Evolutionary conservation across 163 green algal genomes (phyloP).

Genomic region (Chlorella variabilis): DNA sequence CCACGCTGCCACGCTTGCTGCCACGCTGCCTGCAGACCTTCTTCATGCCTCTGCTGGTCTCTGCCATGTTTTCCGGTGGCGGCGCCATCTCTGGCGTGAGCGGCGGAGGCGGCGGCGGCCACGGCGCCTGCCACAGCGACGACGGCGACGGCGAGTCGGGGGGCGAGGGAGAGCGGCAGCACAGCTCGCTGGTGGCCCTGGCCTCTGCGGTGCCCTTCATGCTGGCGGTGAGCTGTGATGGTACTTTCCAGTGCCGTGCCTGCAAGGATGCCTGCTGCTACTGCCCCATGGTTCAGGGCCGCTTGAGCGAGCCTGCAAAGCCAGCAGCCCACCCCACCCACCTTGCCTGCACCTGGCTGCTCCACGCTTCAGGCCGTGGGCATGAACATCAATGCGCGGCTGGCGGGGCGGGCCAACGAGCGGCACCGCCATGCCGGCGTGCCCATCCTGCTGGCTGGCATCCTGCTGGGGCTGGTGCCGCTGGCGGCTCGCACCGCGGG

Average conservation of each 20-base stretch:
- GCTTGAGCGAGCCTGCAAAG: no score
- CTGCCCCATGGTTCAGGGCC: no score
- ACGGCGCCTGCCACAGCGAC: constrained; percentile 12
- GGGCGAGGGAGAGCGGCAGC: neutral
- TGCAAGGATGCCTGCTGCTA: no score
- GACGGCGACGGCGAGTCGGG: neutral
- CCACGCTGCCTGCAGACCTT: neutral
- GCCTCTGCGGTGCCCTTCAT: constrained; percentile 56
- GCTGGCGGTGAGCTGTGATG: no score
- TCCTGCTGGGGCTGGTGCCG: constrained; percentile 18
- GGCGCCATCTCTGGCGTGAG: neutral
- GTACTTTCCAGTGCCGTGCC: no score
- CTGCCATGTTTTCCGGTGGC: constrained; percentile 2
- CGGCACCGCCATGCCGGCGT: constrained; percentile 42
- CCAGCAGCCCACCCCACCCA: no score
- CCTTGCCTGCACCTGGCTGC: no score
- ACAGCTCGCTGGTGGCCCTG: constrained; percentile 40
- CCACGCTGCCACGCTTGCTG: neutral
- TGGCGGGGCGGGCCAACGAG: constrained; percentile 33
- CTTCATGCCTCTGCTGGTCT: neutral
- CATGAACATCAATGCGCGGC: constrained; percentile 44
- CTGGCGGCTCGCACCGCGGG: constrained; percentile 8
- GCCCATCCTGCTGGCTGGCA: constrained; percentile 31
- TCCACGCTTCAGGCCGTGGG: no score
- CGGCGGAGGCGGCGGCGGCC: neutral